A percentile compares a stretch with the other conserved stretches of the same genome.
These are phyloP conservation scores for Eutrema salsugineum DNA, from an alignment of 441 rosid genomes.

Conservation along the genomic window DNA sequence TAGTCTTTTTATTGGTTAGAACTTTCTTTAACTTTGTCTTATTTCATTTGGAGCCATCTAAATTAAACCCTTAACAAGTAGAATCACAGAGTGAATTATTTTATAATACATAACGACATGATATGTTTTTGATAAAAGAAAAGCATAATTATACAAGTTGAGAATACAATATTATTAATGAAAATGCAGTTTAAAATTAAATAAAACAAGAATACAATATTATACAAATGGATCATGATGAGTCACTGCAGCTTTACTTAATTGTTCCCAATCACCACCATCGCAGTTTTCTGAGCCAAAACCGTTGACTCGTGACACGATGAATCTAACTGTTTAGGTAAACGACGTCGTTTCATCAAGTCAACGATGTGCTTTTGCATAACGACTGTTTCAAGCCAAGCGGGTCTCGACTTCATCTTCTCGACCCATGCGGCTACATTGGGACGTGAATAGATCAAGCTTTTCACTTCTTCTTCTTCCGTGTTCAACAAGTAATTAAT, in stretches of 20 bases:
- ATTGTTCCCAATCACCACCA: not conserved
- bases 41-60: too few relatives aligned
- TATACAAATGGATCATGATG: not conserved
- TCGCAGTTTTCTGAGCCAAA: not conserved
- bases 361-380: conserved; percentile 4
- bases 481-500: conserved; percentile 3
- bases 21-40: too few relatives aligned
- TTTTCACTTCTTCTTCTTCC: conserved; percentile 1
- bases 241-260: not conserved
- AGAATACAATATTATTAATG: too few relatives aligned
- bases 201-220: too few relatives aligned
- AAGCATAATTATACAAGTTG: too few relatives aligned
- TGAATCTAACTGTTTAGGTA: not conserved
- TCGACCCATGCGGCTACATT: conserved; percentile 10
- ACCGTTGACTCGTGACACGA: not conserved
- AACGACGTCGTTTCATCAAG: conserved; percentile 2
- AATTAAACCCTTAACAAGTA: too few relatives aligned
- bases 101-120: too few relatives aligned
- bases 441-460: conserved; percentile 3
- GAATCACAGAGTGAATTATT: too few relatives aligned
- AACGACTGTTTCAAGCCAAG: conserved; percentile 9
- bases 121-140: too few relatives aligned
- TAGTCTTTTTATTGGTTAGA: too few relatives aligned
- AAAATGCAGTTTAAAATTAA: too few relatives aligned
- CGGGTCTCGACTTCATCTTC: conserved; percentile 3